Percentiles rank a stretch among this genome's conserved stretches.
Conservation (phyloP, 2,329 filamentous ascomycete genomes). For the Chaetomium sp. region DNA sequence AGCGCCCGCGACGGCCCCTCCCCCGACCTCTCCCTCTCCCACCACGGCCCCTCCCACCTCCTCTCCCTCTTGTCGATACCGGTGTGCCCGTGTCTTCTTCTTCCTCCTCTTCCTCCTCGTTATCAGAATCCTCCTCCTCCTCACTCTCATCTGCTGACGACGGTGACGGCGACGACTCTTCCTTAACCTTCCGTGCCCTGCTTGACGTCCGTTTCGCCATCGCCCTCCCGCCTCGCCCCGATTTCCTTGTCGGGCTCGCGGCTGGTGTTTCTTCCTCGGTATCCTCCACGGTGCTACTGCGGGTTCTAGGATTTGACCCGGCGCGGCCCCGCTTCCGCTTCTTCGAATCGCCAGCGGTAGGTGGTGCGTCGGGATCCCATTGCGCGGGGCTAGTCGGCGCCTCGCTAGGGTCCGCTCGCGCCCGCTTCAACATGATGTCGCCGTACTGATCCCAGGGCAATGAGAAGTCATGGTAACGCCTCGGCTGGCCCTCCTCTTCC, state of each 20-base stretch:
- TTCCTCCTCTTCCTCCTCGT: slow-evolving; percentile 31
- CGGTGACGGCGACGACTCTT: slow-evolving; percentile 32
- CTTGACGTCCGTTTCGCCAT: slow-evolving; percentile 40
- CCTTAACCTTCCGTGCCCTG: slow-evolving; percentile 35
- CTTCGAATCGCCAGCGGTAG: slow-evolving; percentile 25
- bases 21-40: slow-evolving; percentile 24
- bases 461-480: slow-evolving; percentile 60
- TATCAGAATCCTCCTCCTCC: slow-evolving; percentile 30
- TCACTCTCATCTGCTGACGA: slow-evolving; percentile 30
- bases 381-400: slow-evolving; percentile 41
- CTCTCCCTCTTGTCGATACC: slow-evolving; percentile 31
- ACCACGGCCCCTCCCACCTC: slow-evolving; percentile 32
- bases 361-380: slow-evolving; percentile 29
- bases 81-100: slow-evolving; percentile 36
- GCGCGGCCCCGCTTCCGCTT: slow-evolving; percentile 42
- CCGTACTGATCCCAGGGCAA: slow-evolving; percentile 47
- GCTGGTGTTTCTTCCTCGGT: slow-evolving; percentile 43
- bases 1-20: slow-evolving; percentile 29
- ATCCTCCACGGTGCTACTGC: slow-evolving; percentile 46
- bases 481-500: slow-evolving; percentile 50
- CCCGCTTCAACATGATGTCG: slow-evolving; percentile 41
- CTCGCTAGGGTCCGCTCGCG: slow-evolving; percentile 41
- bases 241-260: slow-evolving; percentile 34
- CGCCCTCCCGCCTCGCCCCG: slow-evolving; percentile 35
- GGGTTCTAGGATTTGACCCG: slow-evolving; percentile 30